Evolutionary conservation across 345 rosid genomes (phyloP).

Genomic region (Firmiana major): DNA sequence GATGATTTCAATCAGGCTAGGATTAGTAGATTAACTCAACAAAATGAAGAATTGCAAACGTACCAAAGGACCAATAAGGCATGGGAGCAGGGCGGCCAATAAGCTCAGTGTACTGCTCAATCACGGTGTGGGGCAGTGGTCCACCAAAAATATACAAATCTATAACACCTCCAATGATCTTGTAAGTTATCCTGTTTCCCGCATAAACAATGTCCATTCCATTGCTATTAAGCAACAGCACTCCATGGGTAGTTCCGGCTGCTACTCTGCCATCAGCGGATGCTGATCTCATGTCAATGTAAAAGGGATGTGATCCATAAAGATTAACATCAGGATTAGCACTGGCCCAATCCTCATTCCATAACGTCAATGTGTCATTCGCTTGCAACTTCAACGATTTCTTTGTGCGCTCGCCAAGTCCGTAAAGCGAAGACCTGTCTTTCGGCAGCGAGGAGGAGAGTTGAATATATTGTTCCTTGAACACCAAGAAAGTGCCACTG

Average conservation of each 20-base stretch:
- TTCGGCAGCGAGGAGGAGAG: slow-evolving; percentile 54
- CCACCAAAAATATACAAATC: slow-evolving; percentile 60
- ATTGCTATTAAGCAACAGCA: slow-evolving; percentile 56
- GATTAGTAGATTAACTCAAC: too few relatives aligned
- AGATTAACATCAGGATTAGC: slow-evolving; percentile 42
- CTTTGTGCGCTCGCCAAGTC: slow-evolving; percentile 79
- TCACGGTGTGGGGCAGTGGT: slow-evolving; percentile 47
- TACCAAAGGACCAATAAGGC: slow-evolving; percentile 88
- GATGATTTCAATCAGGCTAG: too few relatives aligned
- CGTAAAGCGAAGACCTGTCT: slow-evolving; percentile 49
- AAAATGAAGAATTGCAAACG: not conserved
- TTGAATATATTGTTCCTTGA: slow-evolving; percentile 74
- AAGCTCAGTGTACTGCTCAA: slow-evolving; percentile 63
- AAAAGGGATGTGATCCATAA: slow-evolving; percentile 80
- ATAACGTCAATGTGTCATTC: slow-evolving; percentile 40
- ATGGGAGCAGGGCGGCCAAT: slow-evolving; percentile 71
- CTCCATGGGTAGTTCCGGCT: slow-evolving; percentile 57
- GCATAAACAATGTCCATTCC: slow-evolving; percentile 62
- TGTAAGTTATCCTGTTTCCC: slow-evolving; percentile 56
- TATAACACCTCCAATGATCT: slow-evolving; percentile 56
- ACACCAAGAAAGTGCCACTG: slow-evolving; percentile 38
- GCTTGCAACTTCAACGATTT: slow-evolving; percentile 38
- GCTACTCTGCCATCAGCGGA: slow-evolving; percentile 21
- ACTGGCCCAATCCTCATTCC: slow-evolving; percentile 53
- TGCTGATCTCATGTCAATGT: slow-evolving; percentile 51